Conservation (phyloP, 257 asterid species). For the Penstemon newberryi region DNA sequence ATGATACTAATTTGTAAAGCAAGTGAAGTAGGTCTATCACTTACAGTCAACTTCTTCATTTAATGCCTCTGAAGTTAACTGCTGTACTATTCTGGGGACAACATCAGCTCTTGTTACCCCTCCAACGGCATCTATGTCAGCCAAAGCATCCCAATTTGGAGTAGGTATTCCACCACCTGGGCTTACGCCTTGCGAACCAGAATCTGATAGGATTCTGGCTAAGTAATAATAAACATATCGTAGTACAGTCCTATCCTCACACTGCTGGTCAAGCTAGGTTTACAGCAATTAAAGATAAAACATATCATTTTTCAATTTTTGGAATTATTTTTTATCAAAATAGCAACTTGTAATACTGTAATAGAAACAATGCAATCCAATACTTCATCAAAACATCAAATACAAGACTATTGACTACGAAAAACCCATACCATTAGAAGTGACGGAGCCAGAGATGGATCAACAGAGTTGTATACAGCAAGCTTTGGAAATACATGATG, state of each 20-base stretch:
- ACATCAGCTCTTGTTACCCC: conserved; percentile 99
- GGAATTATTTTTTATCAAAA: not conserved
- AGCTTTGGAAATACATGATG: conserved; percentile 97
- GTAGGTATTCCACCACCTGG: conserved; percentile 99
- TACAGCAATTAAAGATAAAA: conserved; percentile 30
- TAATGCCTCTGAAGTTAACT: conserved; percentile 81
- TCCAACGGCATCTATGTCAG: conserved; percentile 93
- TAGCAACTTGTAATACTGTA: conserved; percentile 16
- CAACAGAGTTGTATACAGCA: conserved; percentile 99
- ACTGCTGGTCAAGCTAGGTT: conserved; percentile 96
- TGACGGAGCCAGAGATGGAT: conserved; percentile 98
- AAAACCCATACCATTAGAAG: conserved; percentile 77
- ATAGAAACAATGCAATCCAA: conserved; percentile 17
- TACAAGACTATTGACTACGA: conserved; percentile 16
- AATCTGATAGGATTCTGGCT: conserved; percentile 94
- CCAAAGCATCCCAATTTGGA: conserved; percentile 99
- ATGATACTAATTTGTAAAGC: conserved; percentile 15
- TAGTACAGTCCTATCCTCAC: conserved; percentile 94
- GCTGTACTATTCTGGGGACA: conserved; percentile 85
- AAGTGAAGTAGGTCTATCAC: conserved; percentile 25
- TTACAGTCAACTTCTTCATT: conserved; percentile 92
- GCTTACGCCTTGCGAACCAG: conserved; percentile 93
- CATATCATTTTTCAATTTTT: conserved; percentile 27
- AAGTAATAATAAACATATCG: conserved; percentile 97
- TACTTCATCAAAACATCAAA: conserved; percentile 4